Conservation (phyloP, 495 filamentous ascomycete species). For the Neurospora sp. region DNA sequence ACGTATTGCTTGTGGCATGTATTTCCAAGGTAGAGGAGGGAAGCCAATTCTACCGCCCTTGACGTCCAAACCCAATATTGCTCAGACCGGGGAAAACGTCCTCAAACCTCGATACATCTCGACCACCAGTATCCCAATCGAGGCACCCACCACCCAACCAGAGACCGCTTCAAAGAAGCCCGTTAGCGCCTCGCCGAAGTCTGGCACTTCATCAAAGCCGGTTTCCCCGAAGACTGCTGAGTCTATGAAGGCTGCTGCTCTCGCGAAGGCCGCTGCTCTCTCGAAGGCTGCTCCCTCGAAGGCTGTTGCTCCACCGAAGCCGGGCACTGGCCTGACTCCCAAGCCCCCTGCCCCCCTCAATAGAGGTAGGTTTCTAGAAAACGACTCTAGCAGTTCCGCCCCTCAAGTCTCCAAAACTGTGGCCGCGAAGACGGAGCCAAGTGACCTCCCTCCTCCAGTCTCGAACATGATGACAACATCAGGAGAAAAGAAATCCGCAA, state of each 20-base stretch:
- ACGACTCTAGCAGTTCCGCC: not conserved
- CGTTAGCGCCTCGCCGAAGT: not conserved
- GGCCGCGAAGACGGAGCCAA: not conserved
- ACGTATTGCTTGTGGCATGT: not conserved
- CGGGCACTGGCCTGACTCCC: not conserved
- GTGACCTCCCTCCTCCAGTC: not conserved
- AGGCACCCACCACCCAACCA: not conserved
- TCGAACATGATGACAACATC: not conserved
- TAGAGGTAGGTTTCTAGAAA: not conserved
- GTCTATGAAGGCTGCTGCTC: not conserved
- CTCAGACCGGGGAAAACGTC: not conserved
- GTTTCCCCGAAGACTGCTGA: not conserved
- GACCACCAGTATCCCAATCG: not conserved
- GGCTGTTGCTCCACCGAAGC: not conserved
- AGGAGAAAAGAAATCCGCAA: not conserved
- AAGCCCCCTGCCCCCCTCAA: not conserved
- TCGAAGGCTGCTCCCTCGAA: not conserved
- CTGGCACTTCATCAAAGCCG: not conserved
- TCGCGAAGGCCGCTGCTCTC: not conserved
- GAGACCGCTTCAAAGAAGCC: not conserved
- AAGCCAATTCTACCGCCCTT: not conserved
- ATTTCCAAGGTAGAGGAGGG: not conserved
- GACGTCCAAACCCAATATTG: not conserved
- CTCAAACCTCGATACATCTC: not conserved
- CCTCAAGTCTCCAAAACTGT: not conserved